phyloP scores from a whole-genome alignment of 179 eudicot genomes.

The Spergularia azorica region DNA sequence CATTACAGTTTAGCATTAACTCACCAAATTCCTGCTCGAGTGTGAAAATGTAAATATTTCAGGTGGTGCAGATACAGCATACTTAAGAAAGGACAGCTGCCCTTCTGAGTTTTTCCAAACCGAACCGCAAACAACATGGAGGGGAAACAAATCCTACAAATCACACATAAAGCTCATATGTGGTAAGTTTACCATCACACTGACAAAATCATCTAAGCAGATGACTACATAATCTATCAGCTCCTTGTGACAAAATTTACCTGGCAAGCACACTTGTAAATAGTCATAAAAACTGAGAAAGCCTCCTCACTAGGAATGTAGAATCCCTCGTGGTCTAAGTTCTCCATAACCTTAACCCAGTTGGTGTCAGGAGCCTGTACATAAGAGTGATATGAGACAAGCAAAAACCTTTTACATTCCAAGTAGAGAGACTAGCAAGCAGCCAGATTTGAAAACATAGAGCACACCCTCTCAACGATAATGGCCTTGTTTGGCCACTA shows the following conservation, averaged over 20 bases:
- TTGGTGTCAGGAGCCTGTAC: constrained; percentile 77
- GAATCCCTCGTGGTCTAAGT: constrained; percentile 91
- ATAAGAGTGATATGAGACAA: constrained; percentile 12
- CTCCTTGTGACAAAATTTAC: constrained; percentile 29
- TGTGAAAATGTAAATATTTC: constrained; percentile 84
- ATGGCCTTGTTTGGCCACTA: background rate
- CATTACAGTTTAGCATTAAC: constrained; percentile 14
- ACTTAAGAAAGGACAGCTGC: constrained; percentile 82
- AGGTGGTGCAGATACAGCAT: constrained; percentile 74
- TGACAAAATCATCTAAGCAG: background rate
- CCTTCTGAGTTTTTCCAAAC: constrained; percentile 89
- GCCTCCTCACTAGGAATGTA: constrained; percentile 70
- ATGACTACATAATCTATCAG: background rate
- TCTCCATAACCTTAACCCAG: constrained; percentile 75
- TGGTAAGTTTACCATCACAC: constrained; percentile 1
- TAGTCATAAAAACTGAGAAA: constrained; percentile 72
- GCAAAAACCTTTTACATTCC: background rate
- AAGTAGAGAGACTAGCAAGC: background rate
- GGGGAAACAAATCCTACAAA: constrained; percentile 78
- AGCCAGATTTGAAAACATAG: too few relatives aligned
- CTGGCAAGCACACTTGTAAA: constrained; percentile 73
- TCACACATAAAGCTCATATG: background rate
- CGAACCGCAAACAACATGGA: constrained; percentile 72
- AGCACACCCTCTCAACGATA: background rate
- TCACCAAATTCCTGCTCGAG: constrained; percentile 73